Percentiles rank a stretch among this genome's conserved stretches.
Conservation (phyloP, 2,329 filamentous ascomycete species). For the Pseudocercospora cruenta region DNA sequence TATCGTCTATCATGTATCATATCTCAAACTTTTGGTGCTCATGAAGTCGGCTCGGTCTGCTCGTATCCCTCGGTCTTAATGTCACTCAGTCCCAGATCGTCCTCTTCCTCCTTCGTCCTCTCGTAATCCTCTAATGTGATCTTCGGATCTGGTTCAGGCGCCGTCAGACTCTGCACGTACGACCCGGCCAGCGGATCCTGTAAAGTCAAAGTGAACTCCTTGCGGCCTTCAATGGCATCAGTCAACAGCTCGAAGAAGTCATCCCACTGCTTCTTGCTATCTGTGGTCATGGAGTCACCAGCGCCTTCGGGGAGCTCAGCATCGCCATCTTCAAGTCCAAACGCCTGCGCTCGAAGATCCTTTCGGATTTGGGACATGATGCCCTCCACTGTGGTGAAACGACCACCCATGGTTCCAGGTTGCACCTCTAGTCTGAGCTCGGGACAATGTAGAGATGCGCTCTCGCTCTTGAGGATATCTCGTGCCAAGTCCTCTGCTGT, state of each 20-base stretch:
- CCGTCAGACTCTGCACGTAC: constrained; percentile 85
- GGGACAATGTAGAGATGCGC: constrained; percentile 81
- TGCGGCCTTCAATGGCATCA: constrained; percentile 76
- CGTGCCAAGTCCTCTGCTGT: constrained; percentile 75
- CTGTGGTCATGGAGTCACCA: constrained; percentile 74
- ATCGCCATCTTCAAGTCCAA: constrained; percentile 66
- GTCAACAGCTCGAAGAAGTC: constrained; percentile 78
- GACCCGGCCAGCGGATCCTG: constrained; percentile 88
- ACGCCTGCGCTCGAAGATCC: constrained; percentile 86
- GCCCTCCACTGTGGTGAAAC: constrained; percentile 96
- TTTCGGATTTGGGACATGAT: constrained; percentile 89
- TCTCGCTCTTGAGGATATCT: constrained; percentile 96
- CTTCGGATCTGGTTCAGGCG: constrained; percentile 80
- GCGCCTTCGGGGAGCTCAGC: constrained; percentile 41
- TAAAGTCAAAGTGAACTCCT: constrained; percentile 80
- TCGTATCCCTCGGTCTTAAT: constrained; percentile 93
- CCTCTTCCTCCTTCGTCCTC: constrained; percentile 87
- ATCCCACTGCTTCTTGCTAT: constrained; percentile 74
- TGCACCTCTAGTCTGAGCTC: constrained; percentile 87
- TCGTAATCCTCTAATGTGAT: constrained; percentile 82
- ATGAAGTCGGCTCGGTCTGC: constrained; percentile 28
- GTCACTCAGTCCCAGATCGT: constrained; percentile 85
- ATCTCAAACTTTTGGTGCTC: neutral
- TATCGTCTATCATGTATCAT: neutral
- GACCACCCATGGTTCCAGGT: constrained; percentile 89